Evolutionary conservation across 2,329 filamentous ascomycete species (phyloP), one percentile per base, ranked within the genome.

Genomic region (Fusarium bactridioides): DNA sequence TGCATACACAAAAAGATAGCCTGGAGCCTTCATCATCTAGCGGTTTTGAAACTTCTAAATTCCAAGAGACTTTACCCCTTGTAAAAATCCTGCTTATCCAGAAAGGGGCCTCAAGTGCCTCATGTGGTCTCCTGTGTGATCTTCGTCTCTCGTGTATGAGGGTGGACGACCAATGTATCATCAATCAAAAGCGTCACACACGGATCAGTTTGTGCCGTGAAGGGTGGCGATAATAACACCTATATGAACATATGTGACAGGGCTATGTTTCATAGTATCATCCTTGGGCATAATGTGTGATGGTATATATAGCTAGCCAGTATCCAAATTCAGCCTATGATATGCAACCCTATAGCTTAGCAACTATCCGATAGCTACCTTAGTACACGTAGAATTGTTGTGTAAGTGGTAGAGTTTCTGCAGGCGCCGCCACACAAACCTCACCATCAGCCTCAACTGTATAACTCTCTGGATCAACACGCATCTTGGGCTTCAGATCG

Each of bases 381-480:
- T 79, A 96, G 80, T 92, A 97, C 57, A 95, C 89, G 81, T 91
- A 97, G 79, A 89, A 95, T 19, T 83, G 85, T 84, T 97, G 94
- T 66, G 92, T 90, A 79, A 97, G 84, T 11, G 94, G 94, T 81
- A 98, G 80, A 57, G 79, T 86, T 31, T 86, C 85, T 27, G 92
- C 89, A 8, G 94, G 93, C 81, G 92, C 93, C 1, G 94, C 94
- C 45, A 84, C 87, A 79, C 93, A 95, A 40, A 91, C 84, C 80
- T 88, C 82, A 0, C 93, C 94, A 82, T 97, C 94, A 4, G 95
- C 95, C 83, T 95, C 91, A 31, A 98, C 95, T 21, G 86, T 88
- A 84, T 98, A 98, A 78, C 89, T 91, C 86, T 98, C 95, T 10
- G 95, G 93, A 81, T 98, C 95, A 67, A 98, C 95, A 77, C 86